These are phyloP conservation scores for Puccinia polysora DNA, from an alignment of 1,284 basidiomycete species.

Conservation along the genomic window DNA sequence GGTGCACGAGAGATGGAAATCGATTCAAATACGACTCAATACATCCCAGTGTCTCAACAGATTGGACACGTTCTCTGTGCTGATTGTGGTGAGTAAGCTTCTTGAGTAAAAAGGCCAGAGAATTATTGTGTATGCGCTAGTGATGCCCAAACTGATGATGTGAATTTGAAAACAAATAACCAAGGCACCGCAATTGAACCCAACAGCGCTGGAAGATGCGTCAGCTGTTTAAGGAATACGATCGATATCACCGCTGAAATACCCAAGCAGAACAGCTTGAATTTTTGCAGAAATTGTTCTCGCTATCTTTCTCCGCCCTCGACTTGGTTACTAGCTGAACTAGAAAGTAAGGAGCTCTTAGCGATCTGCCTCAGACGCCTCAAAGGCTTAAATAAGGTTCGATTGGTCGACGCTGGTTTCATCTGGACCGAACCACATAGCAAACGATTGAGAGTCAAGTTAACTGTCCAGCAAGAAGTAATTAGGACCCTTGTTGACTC, in stretches of 20 bases:
- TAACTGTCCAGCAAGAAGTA: constrained; percentile 98
- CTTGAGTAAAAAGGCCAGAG: background rate
- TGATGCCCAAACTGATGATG: no score
- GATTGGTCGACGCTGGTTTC: constrained; percentile 92
- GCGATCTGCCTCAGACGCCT: constrained; percentile 71
- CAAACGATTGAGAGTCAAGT: constrained; percentile 82
- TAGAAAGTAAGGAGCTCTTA: constrained; percentile 87
- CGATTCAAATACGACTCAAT: constrained; percentile 31
- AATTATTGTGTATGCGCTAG: background rate
- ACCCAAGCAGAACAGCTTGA: constrained; percentile 91
- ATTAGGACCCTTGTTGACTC: no score
- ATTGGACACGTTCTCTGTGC: constrained; percentile 53
- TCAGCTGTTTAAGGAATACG: constrained; percentile 83
- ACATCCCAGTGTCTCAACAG: constrained; percentile 30
- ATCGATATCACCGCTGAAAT: constrained; percentile 98
- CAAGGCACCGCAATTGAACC: constrained; percentile 65
- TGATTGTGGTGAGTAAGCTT: constrained; percentile 65
- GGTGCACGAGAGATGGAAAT: constrained; percentile 42
- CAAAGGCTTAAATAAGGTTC: constrained; percentile 87
- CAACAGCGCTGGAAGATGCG: constrained; percentile 92
- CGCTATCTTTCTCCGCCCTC: constrained; percentile 87
- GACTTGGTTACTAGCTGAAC: constrained; percentile 77
- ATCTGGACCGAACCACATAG: constrained; percentile 99
- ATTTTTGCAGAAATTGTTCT: constrained; percentile 93
- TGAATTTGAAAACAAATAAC: no score